Evolutionary conservation across 1,139 yeast species (phyloP).

Genomic region (Ogataea hybrid): DNA sequence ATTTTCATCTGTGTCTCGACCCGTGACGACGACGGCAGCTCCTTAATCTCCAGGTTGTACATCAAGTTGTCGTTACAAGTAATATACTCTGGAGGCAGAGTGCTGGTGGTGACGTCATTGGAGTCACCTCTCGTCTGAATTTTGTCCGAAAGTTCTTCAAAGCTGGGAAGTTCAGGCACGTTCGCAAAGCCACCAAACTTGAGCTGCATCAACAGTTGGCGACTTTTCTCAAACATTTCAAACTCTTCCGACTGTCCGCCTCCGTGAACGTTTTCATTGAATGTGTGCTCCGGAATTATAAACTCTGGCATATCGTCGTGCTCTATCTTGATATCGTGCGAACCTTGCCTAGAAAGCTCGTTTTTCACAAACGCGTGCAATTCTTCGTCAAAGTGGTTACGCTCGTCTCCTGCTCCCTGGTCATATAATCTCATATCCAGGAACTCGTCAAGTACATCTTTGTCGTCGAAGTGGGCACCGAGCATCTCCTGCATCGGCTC

Average conservation of each 20-base stretch:
- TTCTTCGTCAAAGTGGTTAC: conserved; percentile 5
- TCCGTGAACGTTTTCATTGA: background rate
- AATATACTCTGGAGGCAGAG: conserved; percentile 32
- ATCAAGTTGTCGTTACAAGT: conserved; percentile 45
- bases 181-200: conserved; percentile 46
- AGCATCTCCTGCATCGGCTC: conserved; percentile 18
- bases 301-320: conserved; percentile 5
- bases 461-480: conserved; percentile 13
- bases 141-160: conserved; percentile 5
- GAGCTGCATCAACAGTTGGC: conserved; percentile 52
- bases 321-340: conserved; percentile 3
- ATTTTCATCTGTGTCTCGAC: conserved; percentile 95
- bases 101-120: conserved; percentile 25
- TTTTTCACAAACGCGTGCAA: conserved; percentile 5
- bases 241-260: conserved; percentile 27
- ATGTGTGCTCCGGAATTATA: background rate
- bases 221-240: conserved; percentile 44
- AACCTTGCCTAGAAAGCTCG: conserved; percentile 1
- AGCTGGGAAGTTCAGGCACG: conserved; percentile 5
- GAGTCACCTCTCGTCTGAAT: conserved; percentile 10
- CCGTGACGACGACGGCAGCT: conserved; percentile 76
- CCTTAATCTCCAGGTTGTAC: conserved; percentile 54
- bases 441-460: conserved; percentile 47
- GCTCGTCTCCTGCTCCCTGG: conserved; percentile 29
- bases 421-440: conserved; percentile 52